phyloP scores from a whole-genome alignment of 208 protist species.

The Leishmania mexicana region DNA sequence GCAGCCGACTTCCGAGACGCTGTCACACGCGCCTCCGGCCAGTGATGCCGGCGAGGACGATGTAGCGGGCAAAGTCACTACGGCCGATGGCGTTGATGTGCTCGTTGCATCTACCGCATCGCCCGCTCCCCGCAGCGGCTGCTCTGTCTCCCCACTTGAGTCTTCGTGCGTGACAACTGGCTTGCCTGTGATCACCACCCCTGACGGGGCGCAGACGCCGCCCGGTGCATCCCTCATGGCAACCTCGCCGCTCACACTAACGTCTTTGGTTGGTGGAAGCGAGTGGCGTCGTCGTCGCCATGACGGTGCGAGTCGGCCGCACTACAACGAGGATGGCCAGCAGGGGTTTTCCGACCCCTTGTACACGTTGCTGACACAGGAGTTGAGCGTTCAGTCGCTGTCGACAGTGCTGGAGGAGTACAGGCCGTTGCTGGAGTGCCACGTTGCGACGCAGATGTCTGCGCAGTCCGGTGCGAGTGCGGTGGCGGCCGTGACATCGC shows the following conservation, averaged over 20 bases:
- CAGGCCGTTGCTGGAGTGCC: conserved; percentile 3
- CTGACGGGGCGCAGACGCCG: neutral
- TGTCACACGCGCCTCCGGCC: neutral
- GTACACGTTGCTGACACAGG: conserved; percentile 14
- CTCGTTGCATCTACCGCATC: neutral
- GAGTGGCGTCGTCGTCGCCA: neutral
- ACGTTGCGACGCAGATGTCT: neutral
- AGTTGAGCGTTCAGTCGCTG: conserved; percentile 18
- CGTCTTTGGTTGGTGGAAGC: neutral
- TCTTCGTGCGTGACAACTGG: neutral
- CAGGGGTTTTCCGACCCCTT: neutral
- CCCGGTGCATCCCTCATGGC: conserved; percentile 1
- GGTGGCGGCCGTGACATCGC: neutral
- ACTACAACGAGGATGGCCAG: neutral
- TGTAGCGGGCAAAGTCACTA: neutral
- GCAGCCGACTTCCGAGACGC: neutral
- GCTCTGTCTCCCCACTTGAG: conserved; percentile 3
- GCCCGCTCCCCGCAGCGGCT: neutral
- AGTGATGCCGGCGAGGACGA: neutral
- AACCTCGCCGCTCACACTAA: conserved; percentile 6
- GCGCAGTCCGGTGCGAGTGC: neutral
- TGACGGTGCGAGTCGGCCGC: neutral
- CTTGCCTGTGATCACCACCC: neutral
- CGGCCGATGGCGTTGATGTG: neutral
- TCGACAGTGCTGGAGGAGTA: conserved; percentile 16